Evolutionary conservation across 495 filamentous ascomycete species (phyloP).

Genomic region (Talaromyces stipitatus): DNA sequence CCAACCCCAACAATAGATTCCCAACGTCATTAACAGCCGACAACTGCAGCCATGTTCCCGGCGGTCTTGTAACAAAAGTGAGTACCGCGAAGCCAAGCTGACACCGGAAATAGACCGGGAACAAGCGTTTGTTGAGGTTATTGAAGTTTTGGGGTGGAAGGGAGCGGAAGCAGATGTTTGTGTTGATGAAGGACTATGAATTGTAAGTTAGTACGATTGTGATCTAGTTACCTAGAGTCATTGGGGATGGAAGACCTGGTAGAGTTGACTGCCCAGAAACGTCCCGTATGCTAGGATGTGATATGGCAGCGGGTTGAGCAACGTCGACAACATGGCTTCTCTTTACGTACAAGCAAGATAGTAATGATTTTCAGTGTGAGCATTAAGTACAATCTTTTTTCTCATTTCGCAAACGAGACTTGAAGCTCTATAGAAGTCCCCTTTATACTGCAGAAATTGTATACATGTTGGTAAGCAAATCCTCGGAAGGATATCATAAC

Average conservation of each 20-base stretch:
- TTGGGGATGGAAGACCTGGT: constrained; percentile 22
- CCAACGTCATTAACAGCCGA: constrained; percentile 24
- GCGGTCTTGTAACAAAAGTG: constrained; percentile 37
- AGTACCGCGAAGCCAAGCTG: constrained; percentile 37
- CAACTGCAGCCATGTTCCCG: constrained; percentile 18
- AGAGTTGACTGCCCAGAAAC: constrained; percentile 45
- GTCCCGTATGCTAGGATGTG: constrained; percentile 47
- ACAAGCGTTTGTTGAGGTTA: constrained; percentile 42
- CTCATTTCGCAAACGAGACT: background rate
- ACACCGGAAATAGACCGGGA: constrained; percentile 44
- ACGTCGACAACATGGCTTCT: constrained; percentile 3
- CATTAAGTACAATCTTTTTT: background rate
- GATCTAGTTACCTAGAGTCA: background rate
- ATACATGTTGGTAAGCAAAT: background rate
- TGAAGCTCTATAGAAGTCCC: background rate
- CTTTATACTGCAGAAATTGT: background rate
- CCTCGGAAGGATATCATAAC: background rate
- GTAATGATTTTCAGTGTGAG: background rate
- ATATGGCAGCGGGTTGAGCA: constrained; percentile 23
- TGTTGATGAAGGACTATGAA: constrained; percentile 42
- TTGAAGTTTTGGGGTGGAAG: constrained; percentile 44
- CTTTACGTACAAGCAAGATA: background rate
- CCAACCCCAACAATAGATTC: constrained; percentile 31
- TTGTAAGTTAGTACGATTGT: background rate
- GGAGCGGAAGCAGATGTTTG: constrained; percentile 37